Conservation (phyloP, 2,329 filamentous ascomycete species). For the Verticillium dahliae region DNA sequence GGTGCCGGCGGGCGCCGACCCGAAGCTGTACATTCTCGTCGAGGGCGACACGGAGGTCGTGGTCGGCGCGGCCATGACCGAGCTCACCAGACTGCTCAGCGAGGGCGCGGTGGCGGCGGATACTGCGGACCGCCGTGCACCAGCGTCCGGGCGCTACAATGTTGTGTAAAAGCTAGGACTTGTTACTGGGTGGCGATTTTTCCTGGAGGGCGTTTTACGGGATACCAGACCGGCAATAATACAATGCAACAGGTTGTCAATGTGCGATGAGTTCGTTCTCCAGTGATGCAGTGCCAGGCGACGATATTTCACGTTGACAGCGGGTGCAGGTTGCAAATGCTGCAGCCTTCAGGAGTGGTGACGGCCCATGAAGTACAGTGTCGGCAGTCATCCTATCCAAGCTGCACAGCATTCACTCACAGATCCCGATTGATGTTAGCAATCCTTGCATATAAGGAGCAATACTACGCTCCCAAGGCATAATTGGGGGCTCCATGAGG, state of each 20-base stretch:
- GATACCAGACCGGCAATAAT: background rate
- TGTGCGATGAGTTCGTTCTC: background rate
- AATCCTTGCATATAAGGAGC: too few relatives aligned
- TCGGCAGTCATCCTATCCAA: too few relatives aligned
- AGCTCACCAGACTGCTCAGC: constrained; percentile 79
- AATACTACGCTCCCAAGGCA: too few relatives aligned
- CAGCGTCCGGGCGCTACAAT: constrained; percentile 76
- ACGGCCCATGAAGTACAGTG: too few relatives aligned
- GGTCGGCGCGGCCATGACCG: constrained; percentile 83
- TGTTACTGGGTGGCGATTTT: background rate
- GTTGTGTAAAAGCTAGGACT: constrained; percentile 52
- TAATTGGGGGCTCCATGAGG: too few relatives aligned
- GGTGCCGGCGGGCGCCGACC: constrained; percentile 65
- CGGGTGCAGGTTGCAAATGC: too few relatives aligned
- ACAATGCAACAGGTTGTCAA: background rate
- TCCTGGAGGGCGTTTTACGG: background rate
- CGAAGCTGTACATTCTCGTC: constrained; percentile 97
- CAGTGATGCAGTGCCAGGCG: too few relatives aligned
- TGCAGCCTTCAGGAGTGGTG: too few relatives aligned
- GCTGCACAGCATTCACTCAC: too few relatives aligned
- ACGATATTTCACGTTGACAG: too few relatives aligned
- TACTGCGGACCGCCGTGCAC: constrained; percentile 76
- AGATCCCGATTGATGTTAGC: too few relatives aligned
- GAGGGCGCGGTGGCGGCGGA: constrained; percentile 87
- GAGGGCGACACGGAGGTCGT: constrained; percentile 94